Conservation (phyloP, 1,284 basidiomycete genomes). For the Irpex sp. region DNA sequence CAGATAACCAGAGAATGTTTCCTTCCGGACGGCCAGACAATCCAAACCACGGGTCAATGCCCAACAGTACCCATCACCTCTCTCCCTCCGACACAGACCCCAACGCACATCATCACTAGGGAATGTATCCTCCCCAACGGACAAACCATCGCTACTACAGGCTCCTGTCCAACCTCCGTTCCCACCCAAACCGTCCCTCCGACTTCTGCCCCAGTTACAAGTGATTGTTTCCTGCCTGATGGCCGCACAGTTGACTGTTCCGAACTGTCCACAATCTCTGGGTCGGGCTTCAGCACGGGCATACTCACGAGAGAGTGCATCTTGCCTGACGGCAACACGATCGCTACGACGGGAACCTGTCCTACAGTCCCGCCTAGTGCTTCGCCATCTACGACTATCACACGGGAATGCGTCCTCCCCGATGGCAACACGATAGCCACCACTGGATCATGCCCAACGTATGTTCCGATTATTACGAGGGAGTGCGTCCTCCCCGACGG, state of each 20-base stretch:
- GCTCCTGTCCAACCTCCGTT: not conserved
- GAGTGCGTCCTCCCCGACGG: constrained; percentile 5
- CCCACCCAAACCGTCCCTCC: not conserved
- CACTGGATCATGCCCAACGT: not conserved
- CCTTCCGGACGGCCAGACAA: constrained; percentile 2
- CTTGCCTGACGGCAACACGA: not conserved
- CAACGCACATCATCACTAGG: not conserved
- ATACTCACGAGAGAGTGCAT: not conserved
- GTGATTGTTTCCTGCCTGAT: constrained; percentile 4
- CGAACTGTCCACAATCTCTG: not conserved
- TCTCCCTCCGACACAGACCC: no score
- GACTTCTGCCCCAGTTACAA: not conserved
- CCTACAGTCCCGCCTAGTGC: not conserved
- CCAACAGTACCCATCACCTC: not conserved
- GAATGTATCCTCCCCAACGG: constrained; percentile 2
- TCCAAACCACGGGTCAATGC: not conserved
- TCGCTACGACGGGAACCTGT: not conserved
- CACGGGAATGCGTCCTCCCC: not conserved
- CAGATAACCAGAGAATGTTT: not conserved
- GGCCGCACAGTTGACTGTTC: not conserved
- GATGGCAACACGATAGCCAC: not conserved
- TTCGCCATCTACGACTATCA: not conserved
- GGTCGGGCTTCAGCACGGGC: not conserved
- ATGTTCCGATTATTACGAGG: not conserved
- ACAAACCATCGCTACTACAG: not conserved